phyloP scores from a whole-genome alignment of 1,139 yeast species.

The Geotrichum aggregatum region DNA sequence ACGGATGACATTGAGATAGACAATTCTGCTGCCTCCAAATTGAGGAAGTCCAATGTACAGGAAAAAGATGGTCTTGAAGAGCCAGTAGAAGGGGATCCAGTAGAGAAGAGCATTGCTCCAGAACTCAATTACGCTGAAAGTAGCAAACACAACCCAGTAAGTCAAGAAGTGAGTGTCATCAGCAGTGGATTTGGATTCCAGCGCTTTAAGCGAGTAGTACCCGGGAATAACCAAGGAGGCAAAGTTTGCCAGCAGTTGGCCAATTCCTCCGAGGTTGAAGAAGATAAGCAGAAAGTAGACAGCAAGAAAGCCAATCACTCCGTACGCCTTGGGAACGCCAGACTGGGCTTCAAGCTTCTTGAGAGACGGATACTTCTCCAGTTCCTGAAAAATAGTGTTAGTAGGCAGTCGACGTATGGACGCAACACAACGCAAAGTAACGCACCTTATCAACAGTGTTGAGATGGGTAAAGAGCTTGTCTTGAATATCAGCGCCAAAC shows the following conservation, averaged over 20 bases:
- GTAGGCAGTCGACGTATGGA: background rate
- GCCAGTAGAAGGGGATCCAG: conserved; percentile 95
- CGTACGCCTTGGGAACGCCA: conserved; percentile 78
- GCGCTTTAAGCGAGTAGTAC: conserved; percentile 79
- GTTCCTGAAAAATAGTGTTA: conserved; percentile 29
- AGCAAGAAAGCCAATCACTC: conserved; percentile 60
- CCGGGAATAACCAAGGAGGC: conserved; percentile 91
- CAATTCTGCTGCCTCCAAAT: conserved; percentile 74
- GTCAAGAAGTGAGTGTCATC: conserved; percentile 88
- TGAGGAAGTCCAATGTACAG: conserved; percentile 85
- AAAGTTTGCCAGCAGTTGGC: conserved; percentile 85
- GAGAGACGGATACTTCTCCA: conserved; percentile 37
- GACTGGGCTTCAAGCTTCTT: conserved; percentile 37
- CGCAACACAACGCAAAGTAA: background rate
- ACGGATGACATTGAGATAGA: conserved; percentile 60
- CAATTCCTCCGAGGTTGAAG: conserved; percentile 84
- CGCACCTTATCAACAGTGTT: conserved; percentile 33
- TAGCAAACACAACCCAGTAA: conserved; percentile 96
- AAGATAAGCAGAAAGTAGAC: conserved; percentile 73
- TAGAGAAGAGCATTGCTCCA: conserved; percentile 90
- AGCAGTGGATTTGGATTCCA: conserved; percentile 59
- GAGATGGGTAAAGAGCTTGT: conserved; percentile 30
- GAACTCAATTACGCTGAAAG: conserved; percentile 84
- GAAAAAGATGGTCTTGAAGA: conserved; percentile 84
- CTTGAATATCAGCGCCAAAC: conserved; percentile 28